Evolutionary conservation across 139 green algal species (phyloP).

Genomic region (Nannochloris sp.): DNA sequence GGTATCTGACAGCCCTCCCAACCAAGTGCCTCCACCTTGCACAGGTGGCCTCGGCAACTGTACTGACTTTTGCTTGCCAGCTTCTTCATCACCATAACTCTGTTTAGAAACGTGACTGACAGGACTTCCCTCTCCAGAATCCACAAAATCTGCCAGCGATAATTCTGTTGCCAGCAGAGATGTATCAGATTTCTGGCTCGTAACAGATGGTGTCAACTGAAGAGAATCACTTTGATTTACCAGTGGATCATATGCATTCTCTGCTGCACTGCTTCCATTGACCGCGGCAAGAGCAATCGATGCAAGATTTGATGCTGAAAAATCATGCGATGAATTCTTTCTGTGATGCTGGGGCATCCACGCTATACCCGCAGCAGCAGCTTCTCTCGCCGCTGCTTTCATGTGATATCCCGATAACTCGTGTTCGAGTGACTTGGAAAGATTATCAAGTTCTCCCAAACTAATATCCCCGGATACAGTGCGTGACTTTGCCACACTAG

Average conservation of each 20-base stretch:
- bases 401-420: not conserved
- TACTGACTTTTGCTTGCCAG: not conserved
- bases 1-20: slow-evolving; percentile 7
- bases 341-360: slow-evolving; percentile 22
- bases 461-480: not conserved
- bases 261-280: slow-evolving; percentile 21
- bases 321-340: slow-evolving; percentile 15
- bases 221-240: not conserved
- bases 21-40: slow-evolving; percentile 27
- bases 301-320: slow-evolving; percentile 1
- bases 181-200: not conserved
- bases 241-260: not conserved
- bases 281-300: slow-evolving; percentile 22
- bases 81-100: not conserved
- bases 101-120: not conserved
- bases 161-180: slow-evolving; percentile 1
- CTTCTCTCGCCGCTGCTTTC: slow-evolving; percentile 9
- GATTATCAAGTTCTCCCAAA: not conserved
- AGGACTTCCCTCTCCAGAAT: not conserved
- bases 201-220: not conserved
- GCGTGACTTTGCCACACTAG: not conserved
- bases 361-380: slow-evolving; percentile 13
- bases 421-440: not conserved
- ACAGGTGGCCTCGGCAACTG: not conserved
- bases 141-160: slow-evolving; percentile 14